Evolutionary conservation across 2,329 filamentous ascomycete genomes (phyloP).

Genomic region (Alternaria postmessia): DNA sequence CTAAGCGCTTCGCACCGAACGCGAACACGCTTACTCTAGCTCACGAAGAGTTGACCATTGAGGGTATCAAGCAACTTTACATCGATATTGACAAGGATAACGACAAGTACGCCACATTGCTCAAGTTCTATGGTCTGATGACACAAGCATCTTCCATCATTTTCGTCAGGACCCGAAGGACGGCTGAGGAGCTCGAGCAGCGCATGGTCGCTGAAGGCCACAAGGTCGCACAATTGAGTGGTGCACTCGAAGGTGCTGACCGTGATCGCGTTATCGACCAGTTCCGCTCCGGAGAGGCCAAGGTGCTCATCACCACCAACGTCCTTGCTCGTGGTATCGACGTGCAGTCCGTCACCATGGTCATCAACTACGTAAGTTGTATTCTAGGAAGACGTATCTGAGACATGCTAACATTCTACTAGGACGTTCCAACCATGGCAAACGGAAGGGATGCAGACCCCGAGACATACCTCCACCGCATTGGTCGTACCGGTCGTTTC

Average conservation of each 20-base stretch:
- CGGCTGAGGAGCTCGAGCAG: constrained; percentile 82
- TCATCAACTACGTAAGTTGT: constrained; percentile 83
- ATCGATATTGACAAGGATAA: constrained; percentile 86
- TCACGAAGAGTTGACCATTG: constrained; percentile 91
- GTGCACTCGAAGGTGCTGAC: constrained; percentile 82
- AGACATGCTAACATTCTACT: constrained; percentile 23
- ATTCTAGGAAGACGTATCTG: background rate
- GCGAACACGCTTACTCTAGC: constrained; percentile 88
- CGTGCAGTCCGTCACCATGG: constrained; percentile 90
- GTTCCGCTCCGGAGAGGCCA: constrained; percentile 86
- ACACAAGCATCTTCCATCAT: constrained; percentile 98
- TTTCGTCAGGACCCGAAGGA: constrained; percentile 91
- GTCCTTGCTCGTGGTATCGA: constrained; percentile 96
- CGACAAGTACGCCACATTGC: constrained; percentile 86
- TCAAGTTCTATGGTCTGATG: constrained; percentile 94
- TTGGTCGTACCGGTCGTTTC: constrained; percentile 95
- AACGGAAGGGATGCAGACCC: constrained; percentile 76
- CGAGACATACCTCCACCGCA: constrained; percentile 97
- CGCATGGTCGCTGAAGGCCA: constrained; percentile 91
- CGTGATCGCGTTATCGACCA: constrained; percentile 85
- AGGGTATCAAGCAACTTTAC: constrained; percentile 97
- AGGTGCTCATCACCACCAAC: constrained; percentile 98
- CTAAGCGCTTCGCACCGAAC: constrained; percentile 81
- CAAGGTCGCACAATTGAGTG: constrained; percentile 88
- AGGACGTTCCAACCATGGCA: constrained; percentile 60